Evolutionary conservation across 2,329 filamentous ascomycete genomes (phyloP), one percentile per base, ranked within the genome.

Genomic region (Fusarium sp.): DNA sequence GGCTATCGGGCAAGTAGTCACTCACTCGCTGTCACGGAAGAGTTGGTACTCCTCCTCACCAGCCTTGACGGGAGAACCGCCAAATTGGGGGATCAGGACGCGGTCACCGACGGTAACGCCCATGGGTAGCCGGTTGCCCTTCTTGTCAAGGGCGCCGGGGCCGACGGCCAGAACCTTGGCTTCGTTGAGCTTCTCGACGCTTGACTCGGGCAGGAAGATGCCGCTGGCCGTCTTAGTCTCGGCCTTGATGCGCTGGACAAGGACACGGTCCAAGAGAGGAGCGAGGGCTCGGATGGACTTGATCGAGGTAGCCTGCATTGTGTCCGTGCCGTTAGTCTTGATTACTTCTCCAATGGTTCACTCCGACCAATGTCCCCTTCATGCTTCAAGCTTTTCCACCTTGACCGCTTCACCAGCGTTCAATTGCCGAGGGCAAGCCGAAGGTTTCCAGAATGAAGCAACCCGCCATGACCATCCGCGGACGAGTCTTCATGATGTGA

Each of bases 121-220:
- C 87, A 95, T 94, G 68, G 92, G 88, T 77, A 98, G 85, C 76
- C 94, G 89, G 88, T 96, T 93, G 76, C 96, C 96, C 66, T 97
- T 92, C 85, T 91, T 94, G 86, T 97, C 94, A 66, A 97, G 78
- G 13, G 87, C 91, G 70, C 96, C 96, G 62, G 96, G 96, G 58
- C 96, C 96, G 70, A 99, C 95, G 69, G 96, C 96, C 66, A 99
- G 87, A 60, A 99, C 96, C 85, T 94, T 95, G 78, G 94, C 96
- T 88, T 98, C 95, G 85, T 98, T 98, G 81, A 98, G 90, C 84
- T 99, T 96, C 90, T 99, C 97, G 80, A 98, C 94, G 78, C 92
- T 93, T 68, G 92, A 95, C 87, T 99, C 96, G 76, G 96, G 96
- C 73, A 99, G 93, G 89, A 97, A 98, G 88, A 99, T 97, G 78